Evolutionary conservation across 2,329 filamentous ascomycete genomes (phyloP), one percentile per base, ranked within the genome.

Genomic region (Alternaria novae-zelandiae): DNA sequence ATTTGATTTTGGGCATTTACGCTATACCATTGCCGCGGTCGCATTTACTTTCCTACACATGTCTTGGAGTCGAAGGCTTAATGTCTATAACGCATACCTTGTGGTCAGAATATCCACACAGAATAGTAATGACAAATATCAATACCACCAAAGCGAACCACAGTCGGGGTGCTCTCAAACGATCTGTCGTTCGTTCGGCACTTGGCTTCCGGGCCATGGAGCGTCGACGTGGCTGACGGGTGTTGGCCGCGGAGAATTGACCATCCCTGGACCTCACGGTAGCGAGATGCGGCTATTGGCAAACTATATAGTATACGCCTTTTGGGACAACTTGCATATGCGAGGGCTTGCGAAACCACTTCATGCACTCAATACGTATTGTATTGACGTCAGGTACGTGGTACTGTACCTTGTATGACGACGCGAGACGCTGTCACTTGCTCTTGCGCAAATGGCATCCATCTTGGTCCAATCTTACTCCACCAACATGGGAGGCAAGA

Each of bases 1-100:
- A 41, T 57, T 63, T 54, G 54, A 60, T 61, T 46, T 65, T 60
- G 61, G 47, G 54, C 59, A 61, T 66, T 54, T 63, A 59, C 54
- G 66, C 61, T 66, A 67, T 69, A 69, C 66, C 64, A 69, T 61
- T 44, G 56, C 53, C 54, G 64, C 60, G 32, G 43, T 54, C 61
- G 55, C 47, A 63, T 57, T 56, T 43, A 43, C 53, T 55, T 61
- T 41, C 46, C 23, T 28, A 36, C 36, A 30, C 50, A 63, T 36
- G 44, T 32, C 21, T 21, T 45, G 51, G 51, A 53, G 50, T 64
- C 41, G 17, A 17, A 60, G 36, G 51, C 30, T 46, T 61, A 28
- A 61, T 61, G 58, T 57, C 45, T 61, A 44, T 55, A 56, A 59
- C 53, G 58, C 32, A 57, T 61, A 61, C 45, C 32, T 50, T 13